Evolutionary conservation across 2,329 filamentous ascomycete species (phyloP).

Genomic region (Hymenoscyphus occultus): DNA sequence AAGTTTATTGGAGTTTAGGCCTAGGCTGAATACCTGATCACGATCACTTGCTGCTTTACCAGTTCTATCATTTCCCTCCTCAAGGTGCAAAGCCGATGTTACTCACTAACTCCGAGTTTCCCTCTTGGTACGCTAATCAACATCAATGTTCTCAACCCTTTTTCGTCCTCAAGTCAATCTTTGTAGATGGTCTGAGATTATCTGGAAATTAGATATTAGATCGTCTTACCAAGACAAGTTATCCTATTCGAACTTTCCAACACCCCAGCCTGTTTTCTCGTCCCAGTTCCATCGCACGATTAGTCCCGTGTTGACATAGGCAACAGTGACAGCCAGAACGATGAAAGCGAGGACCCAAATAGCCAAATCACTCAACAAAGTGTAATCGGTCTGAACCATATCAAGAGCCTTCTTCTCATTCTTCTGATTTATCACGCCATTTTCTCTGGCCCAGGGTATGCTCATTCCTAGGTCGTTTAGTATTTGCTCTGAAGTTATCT

Average conservation of each 20-base stretch:
- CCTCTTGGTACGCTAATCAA: too few relatives aligned
- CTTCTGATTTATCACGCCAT: constrained; percentile 21
- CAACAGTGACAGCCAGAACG: constrained; percentile 18
- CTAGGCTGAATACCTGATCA: neutral
- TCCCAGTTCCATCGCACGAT: constrained; percentile 26
- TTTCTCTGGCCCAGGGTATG: constrained; percentile 25
- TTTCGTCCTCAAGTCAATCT: too few relatives aligned
- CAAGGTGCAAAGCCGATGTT: neutral
- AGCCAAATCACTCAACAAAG: constrained; percentile 23
- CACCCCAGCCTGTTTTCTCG: constrained; percentile 25
- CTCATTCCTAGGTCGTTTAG: constrained; percentile 33
- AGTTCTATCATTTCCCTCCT: neutral
- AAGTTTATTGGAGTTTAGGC: constrained; percentile 1
- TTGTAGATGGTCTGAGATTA: too few relatives aligned
- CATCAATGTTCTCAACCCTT: too few relatives aligned
- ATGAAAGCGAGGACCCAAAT: constrained; percentile 22
- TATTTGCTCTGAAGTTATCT: constrained; percentile 56
- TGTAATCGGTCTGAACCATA: constrained; percentile 20
- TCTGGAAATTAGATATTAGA: too few relatives aligned
- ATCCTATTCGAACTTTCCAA: constrained; percentile 13
- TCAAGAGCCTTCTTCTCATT: constrained; percentile 23
- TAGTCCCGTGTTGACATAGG: constrained; percentile 24
- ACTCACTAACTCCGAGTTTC: too few relatives aligned
- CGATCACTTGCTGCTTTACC: neutral
- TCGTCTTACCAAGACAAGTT: too few relatives aligned